Percentiles rank a stretch among this genome's conserved stretches.
Evolutionary conservation across 148 eudicot species (phyloP).

Genomic region (Nyssa sinensis): DNA sequence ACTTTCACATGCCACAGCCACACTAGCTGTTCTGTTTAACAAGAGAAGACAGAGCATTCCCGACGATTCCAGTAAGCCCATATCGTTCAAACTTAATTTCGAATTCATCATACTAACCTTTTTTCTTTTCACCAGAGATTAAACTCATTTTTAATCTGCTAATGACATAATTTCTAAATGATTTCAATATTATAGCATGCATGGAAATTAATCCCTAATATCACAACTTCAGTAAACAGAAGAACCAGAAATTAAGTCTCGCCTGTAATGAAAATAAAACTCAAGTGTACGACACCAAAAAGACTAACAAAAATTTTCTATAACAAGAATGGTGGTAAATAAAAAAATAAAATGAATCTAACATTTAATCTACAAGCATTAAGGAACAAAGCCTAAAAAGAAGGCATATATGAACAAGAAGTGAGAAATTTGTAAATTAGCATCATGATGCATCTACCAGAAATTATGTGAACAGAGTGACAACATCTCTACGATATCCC

Average conservation of each 20-base stretch:
- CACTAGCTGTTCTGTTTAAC: too few relatives aligned
- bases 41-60: too few relatives aligned
- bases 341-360: slow-evolving; percentile 17
- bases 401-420: background rate
- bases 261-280: background rate
- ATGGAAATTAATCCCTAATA: too few relatives aligned
- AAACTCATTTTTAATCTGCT: too few relatives aligned
- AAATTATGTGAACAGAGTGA: slow-evolving; percentile 85
- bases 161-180: too few relatives aligned
- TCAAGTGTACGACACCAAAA: background rate
- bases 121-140: too few relatives aligned
- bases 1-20: too few relatives aligned
- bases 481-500: slow-evolving; percentile 91
- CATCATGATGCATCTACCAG: background rate
- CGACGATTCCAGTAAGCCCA: too few relatives aligned
- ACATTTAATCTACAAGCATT: background rate
- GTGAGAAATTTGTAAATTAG: background rate
- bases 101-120: too few relatives aligned
- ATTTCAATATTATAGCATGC: too few relatives aligned
- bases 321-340: background rate
- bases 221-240: too few relatives aligned
- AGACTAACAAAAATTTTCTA: background rate
- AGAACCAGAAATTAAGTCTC: background rate
- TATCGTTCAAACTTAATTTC: too few relatives aligned
- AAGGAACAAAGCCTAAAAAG: background rate